These are phyloP conservation scores for Fusarium sacchari DNA, from an alignment of 2,329 filamentous ascomycete species.

Conservation along the genomic window DNA sequence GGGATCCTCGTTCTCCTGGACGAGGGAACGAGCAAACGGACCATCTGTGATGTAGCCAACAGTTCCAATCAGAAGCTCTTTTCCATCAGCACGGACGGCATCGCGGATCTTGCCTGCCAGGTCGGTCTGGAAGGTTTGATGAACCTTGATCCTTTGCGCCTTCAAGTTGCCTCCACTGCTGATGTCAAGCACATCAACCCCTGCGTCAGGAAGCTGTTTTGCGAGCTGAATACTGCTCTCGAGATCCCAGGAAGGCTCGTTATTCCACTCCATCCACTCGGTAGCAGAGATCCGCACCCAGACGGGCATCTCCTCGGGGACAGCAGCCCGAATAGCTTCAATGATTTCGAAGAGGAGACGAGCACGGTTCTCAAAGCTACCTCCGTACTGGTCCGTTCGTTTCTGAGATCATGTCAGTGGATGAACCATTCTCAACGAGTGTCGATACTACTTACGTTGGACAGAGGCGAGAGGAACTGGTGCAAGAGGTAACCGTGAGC, in stretches of 20 bases:
- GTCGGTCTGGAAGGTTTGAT: slow-evolving; percentile 77
- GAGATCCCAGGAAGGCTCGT: slow-evolving; percentile 70
- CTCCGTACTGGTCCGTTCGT: slow-evolving; percentile 73
- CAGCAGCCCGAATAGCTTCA: slow-evolving; percentile 59
- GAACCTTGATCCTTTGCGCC: slow-evolving; percentile 67
- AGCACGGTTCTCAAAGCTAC: slow-evolving; percentile 72
- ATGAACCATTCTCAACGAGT: not conserved
- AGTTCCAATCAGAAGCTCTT: slow-evolving; percentile 71
- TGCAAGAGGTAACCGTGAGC: slow-evolving; percentile 75
- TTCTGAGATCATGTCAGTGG: slow-evolving; percentile 47
- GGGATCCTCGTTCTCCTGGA: slow-evolving; percentile 58
- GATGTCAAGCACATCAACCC: slow-evolving; percentile 86
- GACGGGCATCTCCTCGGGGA: slow-evolving; percentile 65
- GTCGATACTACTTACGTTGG: slow-evolving; percentile 56
- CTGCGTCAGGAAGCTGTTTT: slow-evolving; percentile 72
- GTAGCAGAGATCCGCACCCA: slow-evolving; percentile 69
- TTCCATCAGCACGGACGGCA: slow-evolving; percentile 62
- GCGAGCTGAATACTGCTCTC: slow-evolving; percentile 60
- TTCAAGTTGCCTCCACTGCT: slow-evolving; percentile 78
- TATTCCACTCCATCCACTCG: slow-evolving; percentile 67
- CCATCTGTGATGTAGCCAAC: slow-evolving; percentile 80
- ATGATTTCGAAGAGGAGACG: slow-evolving; percentile 68
- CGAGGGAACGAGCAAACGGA: slow-evolving; percentile 70
- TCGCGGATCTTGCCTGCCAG: slow-evolving; percentile 78
- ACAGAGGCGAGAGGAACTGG: slow-evolving; percentile 70